Percentiles rank a stretch among this genome's conserved stretches.
These are phyloP conservation scores for Cylindrodendrum hubeiense DNA, from an alignment of 2,329 filamentous ascomycete species.

Conservation along the genomic window DNA sequence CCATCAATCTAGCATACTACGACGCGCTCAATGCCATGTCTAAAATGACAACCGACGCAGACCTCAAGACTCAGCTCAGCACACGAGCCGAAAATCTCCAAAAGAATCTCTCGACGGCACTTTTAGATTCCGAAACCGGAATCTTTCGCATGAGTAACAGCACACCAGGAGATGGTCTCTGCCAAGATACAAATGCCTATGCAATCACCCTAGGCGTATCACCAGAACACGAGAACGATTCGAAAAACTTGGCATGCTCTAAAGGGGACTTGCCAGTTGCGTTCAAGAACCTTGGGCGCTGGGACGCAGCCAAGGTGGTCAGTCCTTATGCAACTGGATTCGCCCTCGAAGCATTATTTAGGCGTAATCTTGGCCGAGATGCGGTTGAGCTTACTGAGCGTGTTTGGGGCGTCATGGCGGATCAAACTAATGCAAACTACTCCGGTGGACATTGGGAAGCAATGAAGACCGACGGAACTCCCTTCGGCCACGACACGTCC, in stretches of 20 bases:
- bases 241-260: neutral
- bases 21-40: neutral
- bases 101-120: neutral
- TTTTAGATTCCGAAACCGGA: neutral
- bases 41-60: neutral
- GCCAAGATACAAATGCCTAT: neutral
- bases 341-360: neutral
- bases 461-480: constrained; percentile 3
- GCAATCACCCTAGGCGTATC: neutral
- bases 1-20: neutral
- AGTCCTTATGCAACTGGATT: neutral
- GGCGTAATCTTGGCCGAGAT: neutral
- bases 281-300: neutral
- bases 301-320: neutral
- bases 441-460: constrained; percentile 11
- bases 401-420: neutral
- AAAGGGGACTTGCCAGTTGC: neutral
- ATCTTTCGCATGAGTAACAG: neutral
- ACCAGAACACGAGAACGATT: neutral
- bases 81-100: neutral
- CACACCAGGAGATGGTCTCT: neutral
- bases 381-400: neutral
- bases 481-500: neutral
- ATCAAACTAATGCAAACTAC: neutral
- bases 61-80: neutral